Base-by-base conservation (phyloP, 345 rosid species). In the Lepidium sativum region DNA sequence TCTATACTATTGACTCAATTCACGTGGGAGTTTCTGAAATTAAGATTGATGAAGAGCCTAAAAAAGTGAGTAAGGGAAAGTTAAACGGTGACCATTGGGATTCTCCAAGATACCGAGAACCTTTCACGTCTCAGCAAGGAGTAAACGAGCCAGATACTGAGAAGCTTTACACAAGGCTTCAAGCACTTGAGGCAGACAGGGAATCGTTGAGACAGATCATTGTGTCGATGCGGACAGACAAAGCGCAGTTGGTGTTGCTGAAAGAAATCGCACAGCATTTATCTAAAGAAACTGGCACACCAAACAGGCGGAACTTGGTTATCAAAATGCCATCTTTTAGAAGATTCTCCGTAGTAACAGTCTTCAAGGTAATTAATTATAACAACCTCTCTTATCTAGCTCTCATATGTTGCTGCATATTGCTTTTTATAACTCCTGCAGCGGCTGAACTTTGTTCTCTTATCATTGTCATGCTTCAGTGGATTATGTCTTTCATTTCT, bases 141-240 rank as follows among this genome's bases (percentile, higher is more conserved):
- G 60, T 65, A 60, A 71, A 55, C 25, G 91, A 91, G 79, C 86
- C 92, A 17, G 92, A 88, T 68, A 61, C 86, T n/a, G 83, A 83
- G 83, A 94, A 82, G 75, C 91, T 94, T 38, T 86, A 82, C 74
- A 73, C 69, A 72, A 86, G 97, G 83, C 92, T 94, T 75, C 97
- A 94, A 55, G 84, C 92, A 11, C 97, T 94, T 59, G 99, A 94
- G 78, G 97, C 95, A 20, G 97, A 94, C 60, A 86, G 89, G 71
- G 99, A 94, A 75, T 94, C 96, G n/a, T 75, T 94, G 89, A 85
- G 91, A 63, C 97, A 86, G 70, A 83, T 95, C 74, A 68, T 94
- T 67, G 78, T 88, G 65, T 88, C 97, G 9, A 95, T 88, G 97
- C 80, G 91, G 33, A 90, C 95, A 16, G 96, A 91, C 60, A 91